A percentile compares a stretch with the other conserved stretches of the same genome.
Evolutionary conservation across 768 basidiomycete genomes (phyloP).

Genomic region (Russula griseocarnosa): DNA sequence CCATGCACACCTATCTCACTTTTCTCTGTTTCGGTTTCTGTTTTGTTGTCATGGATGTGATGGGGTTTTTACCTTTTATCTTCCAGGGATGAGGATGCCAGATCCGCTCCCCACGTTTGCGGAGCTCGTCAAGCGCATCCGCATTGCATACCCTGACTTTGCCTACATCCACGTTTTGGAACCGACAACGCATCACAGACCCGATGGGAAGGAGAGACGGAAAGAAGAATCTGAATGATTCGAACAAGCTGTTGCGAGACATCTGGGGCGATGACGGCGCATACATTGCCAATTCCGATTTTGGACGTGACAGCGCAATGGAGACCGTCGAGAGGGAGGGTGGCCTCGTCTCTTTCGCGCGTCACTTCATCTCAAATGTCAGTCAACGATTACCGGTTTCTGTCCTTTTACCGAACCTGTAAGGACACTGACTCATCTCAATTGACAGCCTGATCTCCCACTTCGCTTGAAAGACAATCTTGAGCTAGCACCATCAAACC

Average conservation of each 20-base stretch:
- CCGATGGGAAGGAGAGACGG: background rate
- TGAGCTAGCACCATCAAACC: background rate
- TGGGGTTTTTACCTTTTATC: background rate
- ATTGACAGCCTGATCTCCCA: conserved; percentile 26
- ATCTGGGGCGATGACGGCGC: conserved; percentile 28
- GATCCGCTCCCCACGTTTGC: conserved; percentile 33
- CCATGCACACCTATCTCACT: no score
- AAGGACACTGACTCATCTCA: background rate
- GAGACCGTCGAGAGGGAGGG: conserved; percentile 17
- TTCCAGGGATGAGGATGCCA: conserved; percentile 17
- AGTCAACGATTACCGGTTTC: background rate
- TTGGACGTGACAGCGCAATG: conserved; percentile 29
- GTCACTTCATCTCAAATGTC: conserved; percentile 20
- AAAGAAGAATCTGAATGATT: background rate
- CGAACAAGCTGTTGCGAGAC: conserved; percentile 30
- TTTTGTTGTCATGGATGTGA: background rate
- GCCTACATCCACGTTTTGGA: conserved; percentile 36
- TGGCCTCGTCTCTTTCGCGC: conserved; percentile 19
- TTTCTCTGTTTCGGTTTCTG: no score
- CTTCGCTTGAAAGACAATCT: conserved; percentile 13
- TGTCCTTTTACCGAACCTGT: no score
- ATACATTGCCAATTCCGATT: conserved; percentile 31
- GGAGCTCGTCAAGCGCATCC: conserved; percentile 32
- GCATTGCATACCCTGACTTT: conserved; percentile 20
- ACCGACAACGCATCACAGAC: conserved; percentile 16